A percentile compares a stretch with the other conserved stretches of the same genome.
Conservation (phyloP, 805 yeast species). For the Zygotorulaspora florentina region DNA sequence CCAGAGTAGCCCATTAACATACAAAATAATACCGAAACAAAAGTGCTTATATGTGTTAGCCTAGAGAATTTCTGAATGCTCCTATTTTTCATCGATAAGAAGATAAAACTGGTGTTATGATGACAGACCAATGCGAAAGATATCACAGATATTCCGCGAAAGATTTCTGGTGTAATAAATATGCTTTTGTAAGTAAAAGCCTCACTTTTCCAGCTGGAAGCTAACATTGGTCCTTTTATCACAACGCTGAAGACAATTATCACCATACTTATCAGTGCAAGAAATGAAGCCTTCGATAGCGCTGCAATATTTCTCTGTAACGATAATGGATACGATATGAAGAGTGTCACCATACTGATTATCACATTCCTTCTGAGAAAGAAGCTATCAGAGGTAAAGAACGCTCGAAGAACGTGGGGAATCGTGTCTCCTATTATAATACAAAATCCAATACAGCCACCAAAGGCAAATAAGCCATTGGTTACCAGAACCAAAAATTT, state of each 20-base stretch:
- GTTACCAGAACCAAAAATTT: conserved; percentile 62
- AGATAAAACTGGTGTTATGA: conserved; percentile 87
- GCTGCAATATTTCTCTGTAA: conserved; percentile 76
- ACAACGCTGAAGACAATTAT: conserved; percentile 72
- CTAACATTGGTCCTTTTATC: conserved; percentile 63
- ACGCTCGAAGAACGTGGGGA: conserved; percentile 77
- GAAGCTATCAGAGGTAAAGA: conserved; percentile 39
- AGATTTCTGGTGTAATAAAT: conserved; percentile 59
- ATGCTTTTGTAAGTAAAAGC: conserved; percentile 41
- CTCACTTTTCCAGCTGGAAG: conserved; percentile 44
- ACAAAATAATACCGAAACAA: conserved; percentile 75
- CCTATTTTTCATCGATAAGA: conserved; percentile 74
- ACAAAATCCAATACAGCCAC: conserved; percentile 91
- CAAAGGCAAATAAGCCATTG: conserved; percentile 87
- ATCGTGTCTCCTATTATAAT: conserved; percentile 93
- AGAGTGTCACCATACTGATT: conserved; percentile 62
- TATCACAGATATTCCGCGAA: conserved; percentile 90
- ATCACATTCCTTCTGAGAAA: conserved; percentile 52
- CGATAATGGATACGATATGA: conserved; percentile 79
- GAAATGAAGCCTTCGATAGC: conserved; percentile 79
- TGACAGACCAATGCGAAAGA: conserved; percentile 96
- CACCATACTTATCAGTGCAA: conserved; percentile 82
- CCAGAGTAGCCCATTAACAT: conserved; percentile 77
- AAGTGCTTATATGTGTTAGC: conserved; percentile 80
- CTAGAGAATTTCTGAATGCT: conserved; percentile 68